phyloP scores from a whole-genome alignment of 129 eudicot species.

The Helianthus tuberosus region DNA sequence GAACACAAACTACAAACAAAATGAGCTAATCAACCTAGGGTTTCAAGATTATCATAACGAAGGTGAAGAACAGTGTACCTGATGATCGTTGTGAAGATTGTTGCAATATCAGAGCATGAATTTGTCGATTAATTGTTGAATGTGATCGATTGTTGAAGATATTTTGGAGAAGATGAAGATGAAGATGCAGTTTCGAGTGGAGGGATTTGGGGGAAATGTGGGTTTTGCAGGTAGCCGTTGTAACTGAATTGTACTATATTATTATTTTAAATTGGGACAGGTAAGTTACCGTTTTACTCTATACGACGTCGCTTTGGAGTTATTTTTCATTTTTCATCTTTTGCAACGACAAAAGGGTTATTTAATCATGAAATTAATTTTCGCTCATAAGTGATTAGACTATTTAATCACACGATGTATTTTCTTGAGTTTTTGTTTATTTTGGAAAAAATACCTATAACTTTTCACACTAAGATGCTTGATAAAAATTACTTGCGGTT shows the following conservation, averaged over 20 bases:
- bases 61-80: conserved; percentile 27
- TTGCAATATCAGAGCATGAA: conserved; percentile 12
- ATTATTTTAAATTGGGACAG: conserved; percentile 20
- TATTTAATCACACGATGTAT: no score
- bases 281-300: conserved; percentile 35
- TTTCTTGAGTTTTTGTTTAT: no score
- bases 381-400: no score
- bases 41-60: not conserved
- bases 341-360: not conserved
- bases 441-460: no score
- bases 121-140: not conserved
- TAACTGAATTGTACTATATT: conserved; percentile 17
- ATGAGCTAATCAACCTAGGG: conserved; percentile 18
- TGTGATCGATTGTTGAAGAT: conserved; percentile 16
- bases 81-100: conserved; percentile 11
- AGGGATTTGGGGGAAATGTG: conserved; percentile 4
- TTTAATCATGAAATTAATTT: not conserved
- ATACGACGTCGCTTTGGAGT: conserved; percentile 26
- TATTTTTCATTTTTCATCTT: not conserved
- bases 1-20: not conserved
- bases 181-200: not conserved
- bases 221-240: conserved; percentile 45
- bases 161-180: conserved; percentile 5
- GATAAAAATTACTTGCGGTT: no score
- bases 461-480: no score